These are phyloP conservation scores for Medicago lupulina DNA, from an alignment of 306 rosid genomes.

Conservation along the genomic window DNA sequence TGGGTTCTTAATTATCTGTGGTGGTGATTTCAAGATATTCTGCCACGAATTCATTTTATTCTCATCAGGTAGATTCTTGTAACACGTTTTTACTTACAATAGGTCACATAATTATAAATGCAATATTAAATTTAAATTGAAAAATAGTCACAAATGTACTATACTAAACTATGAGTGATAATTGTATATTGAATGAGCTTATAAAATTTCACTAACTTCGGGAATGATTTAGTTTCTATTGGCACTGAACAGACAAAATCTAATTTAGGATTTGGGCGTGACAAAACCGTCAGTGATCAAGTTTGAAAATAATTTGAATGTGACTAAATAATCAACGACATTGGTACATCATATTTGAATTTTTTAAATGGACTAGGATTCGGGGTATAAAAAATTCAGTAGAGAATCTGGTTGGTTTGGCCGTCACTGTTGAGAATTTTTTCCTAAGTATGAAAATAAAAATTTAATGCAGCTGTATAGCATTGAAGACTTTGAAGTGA, in stretches of 20 bases:
- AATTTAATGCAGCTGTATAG: constrained; percentile 43
- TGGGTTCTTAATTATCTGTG: constrained; percentile 48
- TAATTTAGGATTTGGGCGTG: constrained; percentile 81
- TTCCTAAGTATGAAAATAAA: constrained; percentile 31
- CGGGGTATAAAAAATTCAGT: constrained; percentile 36
- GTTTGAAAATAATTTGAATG: constrained; percentile 50
- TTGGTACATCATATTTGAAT: constrained; percentile 41
- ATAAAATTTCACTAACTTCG: constrained; percentile 61
- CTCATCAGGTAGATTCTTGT: constrained; percentile 57
- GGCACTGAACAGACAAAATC: constrained; percentile 66
- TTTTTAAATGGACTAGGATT: constrained; percentile 26
- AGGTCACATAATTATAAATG: constrained; percentile 16
- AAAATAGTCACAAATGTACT: constrained; percentile 21
- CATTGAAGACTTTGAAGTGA: constrained; percentile 35
- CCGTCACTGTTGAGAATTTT: constrained; percentile 32
- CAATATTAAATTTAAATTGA: constrained; percentile 37
- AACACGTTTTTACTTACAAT: constrained; percentile 33
- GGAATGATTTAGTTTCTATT: constrained; percentile 53
- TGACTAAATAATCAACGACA: constrained; percentile 42
- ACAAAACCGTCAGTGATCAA: constrained; percentile 53
- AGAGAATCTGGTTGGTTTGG: constrained; percentile 42
- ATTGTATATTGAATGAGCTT: constrained; percentile 6
- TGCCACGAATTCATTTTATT: constrained; percentile 58
- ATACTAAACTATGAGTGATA: not conserved
- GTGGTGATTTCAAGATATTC: constrained; percentile 67